phyloP scores from a whole-genome alignment of 306 rosid genomes.

The Echinosophora koreensis region DNA sequence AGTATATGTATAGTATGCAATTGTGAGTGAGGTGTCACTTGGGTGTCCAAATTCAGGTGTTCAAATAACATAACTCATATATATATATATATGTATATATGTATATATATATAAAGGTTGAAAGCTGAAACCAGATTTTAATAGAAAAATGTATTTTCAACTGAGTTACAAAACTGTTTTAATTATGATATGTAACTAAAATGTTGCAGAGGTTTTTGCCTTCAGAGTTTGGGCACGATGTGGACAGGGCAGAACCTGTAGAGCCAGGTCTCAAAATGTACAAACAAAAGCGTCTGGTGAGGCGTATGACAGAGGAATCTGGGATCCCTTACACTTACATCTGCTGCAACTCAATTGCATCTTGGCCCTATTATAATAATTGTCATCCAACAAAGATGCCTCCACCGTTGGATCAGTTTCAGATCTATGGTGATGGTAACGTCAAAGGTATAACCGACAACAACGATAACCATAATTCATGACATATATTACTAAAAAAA shows the following conservation, averaged over 20 bases:
- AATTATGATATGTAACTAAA: too few species aligned
- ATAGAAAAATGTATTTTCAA: too few species aligned
- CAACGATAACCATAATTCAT: not conserved
- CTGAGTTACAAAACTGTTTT: too few species aligned
- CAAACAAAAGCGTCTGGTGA: slow-evolving; percentile 55
- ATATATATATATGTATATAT: too few species aligned
- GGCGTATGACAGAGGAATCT: slow-evolving; percentile 53
- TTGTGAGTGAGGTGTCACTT: too few species aligned
- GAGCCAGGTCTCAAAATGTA: slow-evolving; percentile 74
- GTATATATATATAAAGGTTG: too few species aligned
- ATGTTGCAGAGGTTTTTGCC: slow-evolving; percentile 71
- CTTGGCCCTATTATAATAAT: slow-evolving; percentile 79
- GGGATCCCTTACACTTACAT: slow-evolving; percentile 65
- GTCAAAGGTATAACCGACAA: slow-evolving; percentile 56
- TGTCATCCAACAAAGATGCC: slow-evolving; percentile 64
- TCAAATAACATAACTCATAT: too few species aligned
- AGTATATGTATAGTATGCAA: too few species aligned
- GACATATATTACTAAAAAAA: not conserved
- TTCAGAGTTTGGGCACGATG: slow-evolving; percentile 82
- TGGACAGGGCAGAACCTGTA: slow-evolving; percentile 74
- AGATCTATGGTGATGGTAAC: slow-evolving; percentile 77
- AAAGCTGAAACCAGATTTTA: too few species aligned
- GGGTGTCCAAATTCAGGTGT: too few species aligned
- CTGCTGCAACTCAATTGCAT: slow-evolving; percentile 78
- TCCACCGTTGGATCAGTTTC: slow-evolving; percentile 69